Percentiles rank a stretch among this genome's conserved stretches.
Conservation (phyloP, 257 asterid species). For the Nicotiana sylvestris region DNA sequence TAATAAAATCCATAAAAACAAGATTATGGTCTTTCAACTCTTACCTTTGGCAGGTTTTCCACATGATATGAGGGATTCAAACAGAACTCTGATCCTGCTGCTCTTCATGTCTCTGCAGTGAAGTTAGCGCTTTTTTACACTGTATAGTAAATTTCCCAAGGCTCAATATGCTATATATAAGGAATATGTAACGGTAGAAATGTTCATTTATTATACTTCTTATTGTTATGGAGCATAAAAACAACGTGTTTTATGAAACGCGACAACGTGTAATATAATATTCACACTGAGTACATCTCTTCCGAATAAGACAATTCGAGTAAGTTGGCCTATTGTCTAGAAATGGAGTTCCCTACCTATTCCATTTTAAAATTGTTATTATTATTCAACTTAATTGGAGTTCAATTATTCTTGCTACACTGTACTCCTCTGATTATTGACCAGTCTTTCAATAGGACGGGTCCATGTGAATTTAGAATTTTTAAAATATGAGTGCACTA, state of each 20-base stretch:
- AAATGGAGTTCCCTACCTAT: not conserved
- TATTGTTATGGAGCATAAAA: not conserved
- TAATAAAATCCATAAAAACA: no score
- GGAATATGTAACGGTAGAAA: not conserved
- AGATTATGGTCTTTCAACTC: not conserved
- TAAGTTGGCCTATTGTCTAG: not conserved
- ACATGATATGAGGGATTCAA: conserved; percentile 4
- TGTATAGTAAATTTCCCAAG: not conserved
- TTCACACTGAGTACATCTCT: not conserved
- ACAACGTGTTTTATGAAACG: not conserved
- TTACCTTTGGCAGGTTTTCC: conserved; percentile 8
- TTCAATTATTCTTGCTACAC: no score
- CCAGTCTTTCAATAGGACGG: no score
- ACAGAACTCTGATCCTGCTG: not conserved
- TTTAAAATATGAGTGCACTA: no score
- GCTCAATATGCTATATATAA: not conserved
- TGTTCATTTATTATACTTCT: not conserved
- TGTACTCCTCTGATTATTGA: no score
- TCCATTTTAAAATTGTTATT: not conserved
- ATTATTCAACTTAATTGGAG: no score
- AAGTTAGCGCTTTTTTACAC: not conserved
- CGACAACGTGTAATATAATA: not conserved
- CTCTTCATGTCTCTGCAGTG: not conserved
- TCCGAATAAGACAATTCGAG: not conserved
- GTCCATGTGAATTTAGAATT: no score